Evolutionary conservation across 2,329 filamentous ascomycete genomes (phyloP).

Genomic region (Diaporthe sp.): DNA sequence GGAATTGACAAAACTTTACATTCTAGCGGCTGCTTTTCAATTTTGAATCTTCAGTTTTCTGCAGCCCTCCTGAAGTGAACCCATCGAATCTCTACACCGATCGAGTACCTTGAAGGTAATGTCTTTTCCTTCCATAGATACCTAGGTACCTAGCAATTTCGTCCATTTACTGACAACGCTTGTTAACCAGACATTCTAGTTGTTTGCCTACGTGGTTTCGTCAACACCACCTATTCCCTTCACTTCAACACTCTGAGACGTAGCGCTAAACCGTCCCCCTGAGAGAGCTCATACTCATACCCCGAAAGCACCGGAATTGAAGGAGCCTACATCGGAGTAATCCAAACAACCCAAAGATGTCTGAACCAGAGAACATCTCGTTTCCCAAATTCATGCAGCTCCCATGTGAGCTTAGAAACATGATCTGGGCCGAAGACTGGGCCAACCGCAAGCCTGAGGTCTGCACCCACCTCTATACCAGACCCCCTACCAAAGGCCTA

Average conservation of each 20-base stretch:
- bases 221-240: not conserved
- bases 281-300: not conserved
- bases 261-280: not conserved
- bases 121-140: not conserved
- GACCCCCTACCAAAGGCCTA: not conserved
- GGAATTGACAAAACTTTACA: not conserved
- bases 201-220: not conserved
- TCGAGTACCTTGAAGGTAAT: not conserved
- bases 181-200: not conserved
- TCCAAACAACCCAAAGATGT: not conserved
- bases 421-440: not conserved
- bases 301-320: not conserved
- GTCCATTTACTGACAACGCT: not conserved
- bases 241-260: not conserved
- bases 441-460: not conserved
- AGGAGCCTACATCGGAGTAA: not conserved
- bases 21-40: not conserved
- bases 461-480: not conserved
- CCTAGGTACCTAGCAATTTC: too few species aligned
- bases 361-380: not conserved
- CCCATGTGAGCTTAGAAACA: not conserved
- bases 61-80: not conserved
- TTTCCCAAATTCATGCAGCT: not conserved
- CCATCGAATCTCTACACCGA: not conserved
- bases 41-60: not conserved